Conservation (phyloP, 2,329 filamentous ascomycete genomes). For the Tricladium varicosporioides region DNA sequence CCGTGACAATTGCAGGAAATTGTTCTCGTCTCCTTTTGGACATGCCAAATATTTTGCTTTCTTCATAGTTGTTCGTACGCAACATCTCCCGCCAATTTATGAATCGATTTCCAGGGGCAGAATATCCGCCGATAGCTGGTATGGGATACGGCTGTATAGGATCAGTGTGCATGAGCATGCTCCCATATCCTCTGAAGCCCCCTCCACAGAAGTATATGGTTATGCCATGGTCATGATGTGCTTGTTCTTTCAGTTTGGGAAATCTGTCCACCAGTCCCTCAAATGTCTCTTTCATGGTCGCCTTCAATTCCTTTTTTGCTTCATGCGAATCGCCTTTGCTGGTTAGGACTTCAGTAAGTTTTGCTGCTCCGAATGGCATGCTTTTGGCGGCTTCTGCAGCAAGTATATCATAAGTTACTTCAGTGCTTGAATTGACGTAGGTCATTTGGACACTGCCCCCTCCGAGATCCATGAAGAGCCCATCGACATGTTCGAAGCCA, state of each 20-base stretch:
- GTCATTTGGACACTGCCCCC: constrained; percentile 69
- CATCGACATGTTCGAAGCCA: constrained; percentile 66
- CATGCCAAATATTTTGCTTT: constrained; percentile 68
- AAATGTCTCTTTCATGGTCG: constrained; percentile 60
- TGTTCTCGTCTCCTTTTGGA: constrained; percentile 77
- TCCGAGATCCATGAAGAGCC: constrained; percentile 83
- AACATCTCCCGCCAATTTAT: constrained; percentile 51
- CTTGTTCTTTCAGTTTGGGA: constrained; percentile 49
- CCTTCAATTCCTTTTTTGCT: constrained; percentile 45
- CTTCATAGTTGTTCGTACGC: constrained; percentile 46
- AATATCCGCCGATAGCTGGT: constrained; percentile 77
- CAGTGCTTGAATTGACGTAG: constrained; percentile 51
- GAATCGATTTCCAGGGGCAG: constrained; percentile 61
- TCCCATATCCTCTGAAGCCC: constrained; percentile 88
- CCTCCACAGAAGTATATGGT: constrained; percentile 85
- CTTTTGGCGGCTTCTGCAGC: constrained; percentile 56
- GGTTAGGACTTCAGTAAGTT: constrained; percentile 50
- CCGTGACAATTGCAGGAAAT: constrained; percentile 78
- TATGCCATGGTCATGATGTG: constrained; percentile 44
- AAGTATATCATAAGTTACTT: constrained; percentile 45
- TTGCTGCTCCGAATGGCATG: constrained; percentile 61
- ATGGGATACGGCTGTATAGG: constrained; percentile 76
- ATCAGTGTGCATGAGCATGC: constrained; percentile 80
- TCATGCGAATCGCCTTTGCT: constrained; percentile 41
- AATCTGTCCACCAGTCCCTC: constrained; percentile 48